Base-by-base conservation (phyloP, 2,329 filamentous ascomycete species). In the Fusarium devonianum region DNA sequence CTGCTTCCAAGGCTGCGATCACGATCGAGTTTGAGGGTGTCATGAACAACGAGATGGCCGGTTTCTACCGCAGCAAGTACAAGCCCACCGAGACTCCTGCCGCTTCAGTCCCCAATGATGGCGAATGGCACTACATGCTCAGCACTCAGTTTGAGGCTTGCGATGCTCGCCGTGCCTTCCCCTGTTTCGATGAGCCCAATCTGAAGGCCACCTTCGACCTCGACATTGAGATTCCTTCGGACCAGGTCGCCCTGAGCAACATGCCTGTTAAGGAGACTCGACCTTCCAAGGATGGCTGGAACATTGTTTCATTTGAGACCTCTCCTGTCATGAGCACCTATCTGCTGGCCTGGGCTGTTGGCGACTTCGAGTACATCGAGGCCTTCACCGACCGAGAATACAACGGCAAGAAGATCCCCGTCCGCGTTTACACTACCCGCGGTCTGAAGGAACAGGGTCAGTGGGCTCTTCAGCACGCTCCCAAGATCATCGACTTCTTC, bases 111-210 rank as follows among this genome's bases (percentile, higher is more conserved):
- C 89, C 92, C 19, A 88, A 81, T 67, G 91, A 87, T 58, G 79
- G 80, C 35, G 79, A 85, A 64, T 83, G 79, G 68, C 82, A 85
- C 71, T 82, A 83, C 69, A 92, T 93, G 89, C 79, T 96, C 73
- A 96, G 90, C 77, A 99, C 94, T 37, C 94, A 99, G 71, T 99
- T 99, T 69, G 94, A 99, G 78, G 88, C 92, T 34, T 96, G 92
- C 67, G 94, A 99, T 74, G 94, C 94, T 54, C 88, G 94, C 59
- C 83, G 92, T 61, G 93, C 94, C 7, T 97, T 99, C 75, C 94
- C 94, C 36, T 99, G 94, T 77, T 97, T 97, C 68, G 94, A 99
- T 69, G 94, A 99, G 76, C 94, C 94, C 30, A 96, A 96, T 67
- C 82, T 97, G 58, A 99, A 99, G 76, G 91, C 94, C 9, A 93